Conservation (phyloP, 805 yeast species). For the Pichia sporocuriosa region DNA sequence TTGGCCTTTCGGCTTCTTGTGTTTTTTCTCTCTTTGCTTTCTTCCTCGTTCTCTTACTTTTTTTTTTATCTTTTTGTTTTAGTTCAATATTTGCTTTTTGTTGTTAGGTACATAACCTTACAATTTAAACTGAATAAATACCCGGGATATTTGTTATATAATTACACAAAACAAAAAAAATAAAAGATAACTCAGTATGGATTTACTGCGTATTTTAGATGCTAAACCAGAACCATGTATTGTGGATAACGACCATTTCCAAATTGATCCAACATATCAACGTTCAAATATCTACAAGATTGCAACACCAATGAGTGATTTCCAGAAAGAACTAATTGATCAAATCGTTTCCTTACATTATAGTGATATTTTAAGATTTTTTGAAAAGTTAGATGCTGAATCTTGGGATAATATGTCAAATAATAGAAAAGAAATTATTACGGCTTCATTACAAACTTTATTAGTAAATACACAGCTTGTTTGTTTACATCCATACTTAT, state of each 20-base stretch:
- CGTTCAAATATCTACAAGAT: slow-evolving; percentile 61
- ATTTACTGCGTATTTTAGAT: slow-evolving; percentile 66
- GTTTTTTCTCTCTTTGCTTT: not conserved
- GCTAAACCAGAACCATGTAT: slow-evolving; percentile 81
- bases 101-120: not conserved
- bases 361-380: slow-evolving; percentile 81
- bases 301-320: slow-evolving; percentile 78
- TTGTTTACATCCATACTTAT: slow-evolving; percentile 80
- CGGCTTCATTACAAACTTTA: slow-evolving; percentile 72
- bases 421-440: slow-evolving; percentile 39
- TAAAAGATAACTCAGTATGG: slow-evolving; percentile 39
- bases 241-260: slow-evolving; percentile 47
- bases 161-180: too few relatives aligned
- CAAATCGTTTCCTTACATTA: slow-evolving; percentile 89
- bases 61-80: not conserved
- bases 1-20: too few relatives aligned
- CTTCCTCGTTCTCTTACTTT: not conserved
- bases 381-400: slow-evolving; percentile 48
- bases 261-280: slow-evolving; percentile 31
- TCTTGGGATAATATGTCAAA: slow-evolving; percentile 4
- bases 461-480: slow-evolving; percentile 71
- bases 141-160: too few relatives aligned
- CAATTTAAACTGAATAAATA: too few relatives aligned
- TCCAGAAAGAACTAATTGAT: slow-evolving; percentile 83
- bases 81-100: not conserved